Conservation (phyloP, 2,329 filamentous ascomycete genomes). For the Sporothrix pseudoabietina region DNA sequence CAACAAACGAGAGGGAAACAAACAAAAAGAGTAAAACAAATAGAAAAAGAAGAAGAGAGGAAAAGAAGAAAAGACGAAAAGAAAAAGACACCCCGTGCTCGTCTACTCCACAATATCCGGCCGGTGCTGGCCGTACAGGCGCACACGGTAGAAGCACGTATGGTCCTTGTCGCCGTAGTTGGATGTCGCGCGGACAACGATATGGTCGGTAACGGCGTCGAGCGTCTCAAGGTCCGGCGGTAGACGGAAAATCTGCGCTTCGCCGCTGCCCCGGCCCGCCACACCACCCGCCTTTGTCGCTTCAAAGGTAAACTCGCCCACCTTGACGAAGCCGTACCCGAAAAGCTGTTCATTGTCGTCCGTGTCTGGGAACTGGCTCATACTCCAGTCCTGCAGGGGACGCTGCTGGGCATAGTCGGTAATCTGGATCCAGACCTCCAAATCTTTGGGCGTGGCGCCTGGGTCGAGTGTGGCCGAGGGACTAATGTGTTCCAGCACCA, state of each 20-base stretch:
- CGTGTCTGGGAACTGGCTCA: conserved; percentile 45
- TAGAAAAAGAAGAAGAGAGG: neutral
- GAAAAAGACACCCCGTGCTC: neutral
- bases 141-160: conserved; percentile 68
- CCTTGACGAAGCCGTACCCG: conserved; percentile 55
- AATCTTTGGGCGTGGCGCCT: conserved; percentile 62
- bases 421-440: conserved; percentile 70
- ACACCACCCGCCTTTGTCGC: conserved; percentile 46
- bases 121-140: conserved; percentile 54
- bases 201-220: conserved; percentile 51
- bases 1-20: neutral
- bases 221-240: conserved; percentile 54
- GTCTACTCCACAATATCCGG: conserved; percentile 24
- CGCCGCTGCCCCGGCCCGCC: conserved; percentile 43
- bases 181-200: conserved; percentile 58
- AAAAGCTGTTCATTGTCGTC: conserved; percentile 38
- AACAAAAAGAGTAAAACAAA: neutral
- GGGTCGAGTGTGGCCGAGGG: conserved; percentile 63
- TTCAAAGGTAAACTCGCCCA: conserved; percentile 60
- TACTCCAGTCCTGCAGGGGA: conserved; percentile 48
- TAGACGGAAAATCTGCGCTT: conserved; percentile 56
- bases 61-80: neutral
- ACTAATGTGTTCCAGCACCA: conserved; percentile 73
- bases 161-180: conserved; percentile 62
- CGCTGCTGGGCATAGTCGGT: conserved; percentile 48